Base-by-base conservation (phyloP, 805 yeast species). In the Zygoascus flipseniorum region DNA sequence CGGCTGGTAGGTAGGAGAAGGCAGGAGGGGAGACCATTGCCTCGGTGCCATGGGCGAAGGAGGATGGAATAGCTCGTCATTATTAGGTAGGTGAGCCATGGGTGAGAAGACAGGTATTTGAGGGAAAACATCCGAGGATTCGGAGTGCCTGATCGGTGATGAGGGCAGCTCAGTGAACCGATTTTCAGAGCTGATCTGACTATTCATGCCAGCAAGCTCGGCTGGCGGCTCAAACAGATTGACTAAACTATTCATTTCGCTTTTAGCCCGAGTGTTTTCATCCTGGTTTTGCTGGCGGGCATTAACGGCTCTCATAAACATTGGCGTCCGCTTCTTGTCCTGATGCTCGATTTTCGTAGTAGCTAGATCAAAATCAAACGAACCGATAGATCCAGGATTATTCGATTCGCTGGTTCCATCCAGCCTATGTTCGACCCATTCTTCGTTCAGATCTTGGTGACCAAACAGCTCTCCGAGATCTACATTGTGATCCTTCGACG, bases 261-360 rank as follows among this genome's bases (percentile, higher is more conserved):
- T 26, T 23, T 8, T 19, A 3, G 32, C 26, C 5, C 47, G 16
- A 11, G 47, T 14, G 28, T 20, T 19, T 44, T 19, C 47, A 10
- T 26, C 31, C 43, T 20, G 13, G 13, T 16, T 31, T 5, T 26
- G 51, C 23, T 51, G 45, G 11, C 35, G 16, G 20, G 16, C 45
- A 14, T 46, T 37, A 26, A 43, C 23, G 19, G 53, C 54, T 13
- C 54, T 51, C 37, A 54, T 56, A 54, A 57, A 56, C 37, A 54
- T 52, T 9, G 56, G 54, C 14, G 54, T 51, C 2, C 45, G 26
- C 19, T 19, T 43, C 6, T 41, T 28, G 42, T 45, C 51, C 37
- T 23, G 52, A 18, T 31, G 13, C 41, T 53, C 56, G 43, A 48
- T 48, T n/a, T 48, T 48, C 9, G 42, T 48, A n/a, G 51, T 48